phyloP scores from a whole-genome alignment of 768 basidiomycete species.

The Auricularia heimuer region DNA sequence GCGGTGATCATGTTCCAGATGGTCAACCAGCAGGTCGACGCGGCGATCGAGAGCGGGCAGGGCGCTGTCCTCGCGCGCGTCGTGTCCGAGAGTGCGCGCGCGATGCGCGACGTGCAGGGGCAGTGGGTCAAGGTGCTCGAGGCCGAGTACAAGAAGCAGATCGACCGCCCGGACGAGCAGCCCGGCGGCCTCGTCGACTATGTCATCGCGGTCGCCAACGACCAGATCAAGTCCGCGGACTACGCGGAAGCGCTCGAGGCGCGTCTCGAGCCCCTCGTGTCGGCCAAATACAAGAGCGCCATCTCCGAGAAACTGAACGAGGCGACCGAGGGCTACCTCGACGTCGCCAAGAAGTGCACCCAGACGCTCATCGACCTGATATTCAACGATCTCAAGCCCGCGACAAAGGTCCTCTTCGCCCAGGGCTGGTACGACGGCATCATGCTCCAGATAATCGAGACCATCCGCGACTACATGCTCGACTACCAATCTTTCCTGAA shows the following conservation, averaged over 20 bases:
- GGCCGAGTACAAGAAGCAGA: slow-evolving; percentile 75
- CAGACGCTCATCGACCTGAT: slow-evolving; percentile 90
- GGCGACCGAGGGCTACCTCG: slow-evolving; percentile 95
- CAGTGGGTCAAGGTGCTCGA: slow-evolving; percentile 83
- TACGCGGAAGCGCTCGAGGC: slow-evolving; percentile 79
- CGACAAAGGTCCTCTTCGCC: slow-evolving; percentile 76
- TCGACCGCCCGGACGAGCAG: slow-evolving; percentile 80
- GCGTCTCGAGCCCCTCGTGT: slow-evolving; percentile 84
- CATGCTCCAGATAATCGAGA: slow-evolving; percentile 83
- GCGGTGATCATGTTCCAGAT: slow-evolving; percentile 96
- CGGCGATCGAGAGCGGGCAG: slow-evolving; percentile 92
- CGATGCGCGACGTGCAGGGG: slow-evolving; percentile 81
- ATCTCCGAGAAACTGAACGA: slow-evolving; percentile 88
- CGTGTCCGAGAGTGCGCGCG: slow-evolving; percentile 76
- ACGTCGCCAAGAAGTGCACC: slow-evolving; percentile 96
- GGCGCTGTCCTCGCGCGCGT: slow-evolving; percentile 87
- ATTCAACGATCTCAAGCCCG: slow-evolving; percentile 88
- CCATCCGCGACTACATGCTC: slow-evolving; percentile 92
- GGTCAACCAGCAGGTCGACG: slow-evolving; percentile 93
- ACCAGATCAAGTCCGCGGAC: slow-evolving; percentile 94
- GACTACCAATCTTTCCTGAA: slow-evolving; percentile 92
- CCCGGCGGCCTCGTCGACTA: slow-evolving; percentile 90
- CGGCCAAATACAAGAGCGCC: slow-evolving; percentile 75
- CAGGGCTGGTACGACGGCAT: slow-evolving; percentile 83
- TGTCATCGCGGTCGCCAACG: slow-evolving; percentile 92